Evolutionary conservation across 257 asterid species (phyloP).

Genomic region (Perilla frutescens): DNA sequence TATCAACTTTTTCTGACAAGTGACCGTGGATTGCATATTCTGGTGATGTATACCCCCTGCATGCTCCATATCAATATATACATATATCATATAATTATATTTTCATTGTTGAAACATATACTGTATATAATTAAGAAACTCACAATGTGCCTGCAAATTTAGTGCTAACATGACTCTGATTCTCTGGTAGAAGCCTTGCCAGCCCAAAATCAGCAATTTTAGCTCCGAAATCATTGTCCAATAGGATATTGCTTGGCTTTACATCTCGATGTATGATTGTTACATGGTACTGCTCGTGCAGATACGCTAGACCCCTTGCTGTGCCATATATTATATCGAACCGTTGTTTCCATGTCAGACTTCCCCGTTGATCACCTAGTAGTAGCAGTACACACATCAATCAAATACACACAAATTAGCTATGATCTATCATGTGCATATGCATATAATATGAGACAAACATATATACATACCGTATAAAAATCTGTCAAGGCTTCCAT

Average conservation of each 20-base stretch:
- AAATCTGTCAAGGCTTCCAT: conserved; percentile 78
- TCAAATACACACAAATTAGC: background rate
- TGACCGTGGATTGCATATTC: conserved; percentile 87
- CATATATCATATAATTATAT: too few species aligned
- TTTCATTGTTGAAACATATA: too few species aligned
- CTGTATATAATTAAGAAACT: conserved; percentile 23
- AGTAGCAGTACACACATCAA: conserved; percentile 31
- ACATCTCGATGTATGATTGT: conserved; percentile 83
- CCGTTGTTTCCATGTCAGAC: conserved; percentile 79
- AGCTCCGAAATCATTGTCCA: conserved; percentile 68
- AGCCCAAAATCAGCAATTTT: conserved; percentile 85
- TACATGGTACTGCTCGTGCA: conserved; percentile 84
- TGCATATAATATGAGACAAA: background rate
- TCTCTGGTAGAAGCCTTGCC: conserved; percentile 78
- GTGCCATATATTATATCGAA: conserved; percentile 70
- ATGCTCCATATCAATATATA: too few species aligned
- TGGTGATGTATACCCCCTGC: conserved; percentile 90
- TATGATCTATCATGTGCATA: too few species aligned
- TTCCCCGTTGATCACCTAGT: conserved; percentile 68
- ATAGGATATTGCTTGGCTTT: conserved; percentile 71
- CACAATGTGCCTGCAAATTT: conserved; percentile 92
- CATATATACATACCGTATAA: conserved; percentile 52
- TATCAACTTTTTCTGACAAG: conserved; percentile 82
- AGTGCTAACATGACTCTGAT: conserved; percentile 80
- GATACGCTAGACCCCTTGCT: conserved; percentile 83